Percentiles rank a stretch among this genome's conserved stretches.
These are phyloP conservation scores for Ophiostoma fasciatum DNA, from an alignment of 2,329 filamentous ascomycete genomes.

Conservation along the genomic window DNA sequence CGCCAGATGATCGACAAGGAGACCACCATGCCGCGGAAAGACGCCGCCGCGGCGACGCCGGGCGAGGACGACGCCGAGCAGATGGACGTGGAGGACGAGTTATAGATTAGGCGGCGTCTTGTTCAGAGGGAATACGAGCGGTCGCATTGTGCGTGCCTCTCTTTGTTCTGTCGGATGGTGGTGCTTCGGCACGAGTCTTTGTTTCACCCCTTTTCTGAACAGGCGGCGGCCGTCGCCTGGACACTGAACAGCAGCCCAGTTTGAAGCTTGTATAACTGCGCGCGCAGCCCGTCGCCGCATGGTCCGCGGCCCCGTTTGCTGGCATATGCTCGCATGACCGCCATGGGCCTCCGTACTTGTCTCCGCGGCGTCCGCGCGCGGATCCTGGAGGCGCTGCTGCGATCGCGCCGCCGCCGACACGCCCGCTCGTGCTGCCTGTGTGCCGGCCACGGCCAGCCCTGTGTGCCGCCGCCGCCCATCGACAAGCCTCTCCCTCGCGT, in stretches of 20 bases:
- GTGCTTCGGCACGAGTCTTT: not conserved
- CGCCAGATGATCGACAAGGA: slow-evolving; percentile 99
- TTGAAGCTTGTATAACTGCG: too few species aligned
- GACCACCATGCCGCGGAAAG: slow-evolving; percentile 72
- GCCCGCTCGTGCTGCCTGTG: not conserved
- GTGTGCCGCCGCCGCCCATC: too few species aligned
- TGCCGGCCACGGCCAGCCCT: too few species aligned
- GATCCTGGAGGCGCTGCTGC: not conserved
- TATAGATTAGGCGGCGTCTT: too few species aligned
- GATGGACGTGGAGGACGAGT: slow-evolving; percentile 57
- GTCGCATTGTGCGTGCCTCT: too few species aligned
- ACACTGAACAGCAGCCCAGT: too few species aligned
- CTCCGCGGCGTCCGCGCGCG: not conserved
- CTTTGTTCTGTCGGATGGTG: too few species aligned
- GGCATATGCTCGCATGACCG: too few species aligned
- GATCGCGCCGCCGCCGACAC: not conserved
- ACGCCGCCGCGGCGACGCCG: slow-evolving; percentile 28
- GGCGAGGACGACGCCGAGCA: slow-evolving; percentile 21
- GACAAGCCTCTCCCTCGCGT: too few species aligned
- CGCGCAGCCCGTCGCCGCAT: too few species aligned
- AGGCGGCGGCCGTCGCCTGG: not conserved
- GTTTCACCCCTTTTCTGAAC: not conserved
- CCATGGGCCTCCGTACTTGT: not conserved
- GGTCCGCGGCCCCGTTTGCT: too few species aligned
- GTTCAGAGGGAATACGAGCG: too few species aligned